Conservation (phyloP, 345 rosid species). For the Cardamine resedifolia region DNA sequence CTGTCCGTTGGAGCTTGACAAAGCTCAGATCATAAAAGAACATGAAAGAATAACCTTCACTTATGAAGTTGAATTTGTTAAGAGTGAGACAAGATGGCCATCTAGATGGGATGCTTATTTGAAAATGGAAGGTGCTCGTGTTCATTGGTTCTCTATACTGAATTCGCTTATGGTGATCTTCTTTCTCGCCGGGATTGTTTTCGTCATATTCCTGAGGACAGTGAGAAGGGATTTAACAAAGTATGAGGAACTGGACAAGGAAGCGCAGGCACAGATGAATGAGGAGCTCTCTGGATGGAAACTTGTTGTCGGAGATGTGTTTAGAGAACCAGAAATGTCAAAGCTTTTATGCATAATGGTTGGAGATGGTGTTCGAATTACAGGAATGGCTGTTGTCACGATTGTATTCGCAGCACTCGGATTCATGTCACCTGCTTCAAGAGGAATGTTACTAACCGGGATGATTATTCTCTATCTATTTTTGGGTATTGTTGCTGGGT, state of each 20-base stretch:
- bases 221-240: conserved; percentile 83
- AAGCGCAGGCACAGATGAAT: conserved; percentile 84
- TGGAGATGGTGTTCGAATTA: conserved; percentile 74
- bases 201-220: conserved; percentile 78
- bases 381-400: conserved; percentile 78
- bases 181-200: conserved; percentile 75
- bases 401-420: conserved; percentile 77
- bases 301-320: conserved; percentile 88
- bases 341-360: conserved; percentile 80
- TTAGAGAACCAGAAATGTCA: conserved; percentile 69
- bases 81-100: conserved; percentile 73
- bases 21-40: conserved; percentile 76
- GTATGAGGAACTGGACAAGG: conserved; percentile 80
- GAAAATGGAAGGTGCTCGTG: conserved; percentile 88
- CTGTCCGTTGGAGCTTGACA: conserved; percentile 74
- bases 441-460: conserved; percentile 86
- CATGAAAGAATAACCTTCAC: conserved; percentile 72
- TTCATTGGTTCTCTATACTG: conserved; percentile 82
- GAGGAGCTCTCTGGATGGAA: conserved; percentile 92
- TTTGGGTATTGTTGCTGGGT: conserved; percentile 72
- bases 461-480: conserved; percentile 78
- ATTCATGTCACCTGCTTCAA: conserved; percentile 84
- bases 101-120: conserved; percentile 90
- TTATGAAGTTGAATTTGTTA: conserved; percentile 78
- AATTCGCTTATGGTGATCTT: conserved; percentile 79